A percentile compares a stretch with the other conserved stretches of the same genome.
These are phyloP conservation scores for Nepenthes alata DNA, from an alignment of 179 eudicot genomes.

Conservation along the genomic window DNA sequence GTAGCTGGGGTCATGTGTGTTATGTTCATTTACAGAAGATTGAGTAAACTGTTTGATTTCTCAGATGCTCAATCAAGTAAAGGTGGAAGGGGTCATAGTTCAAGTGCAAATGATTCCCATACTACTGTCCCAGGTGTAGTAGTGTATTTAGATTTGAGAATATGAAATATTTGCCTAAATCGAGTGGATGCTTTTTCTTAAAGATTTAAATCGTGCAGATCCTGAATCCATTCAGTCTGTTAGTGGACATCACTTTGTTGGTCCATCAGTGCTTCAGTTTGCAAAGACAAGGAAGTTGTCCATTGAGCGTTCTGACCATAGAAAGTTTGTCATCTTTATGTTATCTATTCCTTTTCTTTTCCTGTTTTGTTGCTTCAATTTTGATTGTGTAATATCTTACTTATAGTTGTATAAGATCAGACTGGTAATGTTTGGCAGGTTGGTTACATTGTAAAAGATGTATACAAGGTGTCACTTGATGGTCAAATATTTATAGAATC, in stretches of 20 bases:
- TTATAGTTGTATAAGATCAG: no score
- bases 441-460: no score
- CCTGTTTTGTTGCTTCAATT: conserved; percentile 2
- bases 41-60: conserved; percentile 4
- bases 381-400: neutral
- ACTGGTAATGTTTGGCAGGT: no score
- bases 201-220: conserved; percentile 30
- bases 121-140: conserved; percentile 18
- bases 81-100: conserved; percentile 34
- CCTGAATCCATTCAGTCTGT: conserved; percentile 61
- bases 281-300: conserved; percentile 83
- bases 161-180: neutral
- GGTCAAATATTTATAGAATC: no score
- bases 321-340: conserved; percentile 39
- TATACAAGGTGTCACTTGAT: no score
- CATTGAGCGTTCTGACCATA: conserved; percentile 61
- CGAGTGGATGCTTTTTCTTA: neutral
- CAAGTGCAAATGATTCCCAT: conserved; percentile 30
- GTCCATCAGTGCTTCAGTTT: conserved; percentile 62
- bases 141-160: neutral
- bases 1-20: neutral
- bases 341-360: neutral
- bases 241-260: conserved; percentile 46
- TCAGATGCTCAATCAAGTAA: conserved; percentile 36
- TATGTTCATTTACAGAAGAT: neutral